A percentile compares a stretch with the other conserved stretches of the same genome.
These are phyloP conservation scores for Meyerozyma athensensis DNA, from an alignment of 1,139 yeast species.

Conservation along the genomic window DNA sequence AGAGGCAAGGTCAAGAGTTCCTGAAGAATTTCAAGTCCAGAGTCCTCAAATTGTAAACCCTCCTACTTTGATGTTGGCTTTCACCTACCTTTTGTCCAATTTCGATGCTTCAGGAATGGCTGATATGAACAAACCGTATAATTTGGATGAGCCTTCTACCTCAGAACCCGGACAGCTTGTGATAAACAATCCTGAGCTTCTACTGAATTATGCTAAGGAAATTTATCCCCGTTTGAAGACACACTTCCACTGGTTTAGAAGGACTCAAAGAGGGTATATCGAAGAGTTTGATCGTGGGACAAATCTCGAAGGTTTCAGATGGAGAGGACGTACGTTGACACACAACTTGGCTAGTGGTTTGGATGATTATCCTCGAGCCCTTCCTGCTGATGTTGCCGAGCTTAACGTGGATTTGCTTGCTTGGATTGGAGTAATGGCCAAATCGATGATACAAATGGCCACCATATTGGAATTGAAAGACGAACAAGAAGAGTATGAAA, in stretches of 20 bases:
- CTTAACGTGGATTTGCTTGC: conserved; percentile 82
- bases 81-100: conserved; percentile 60
- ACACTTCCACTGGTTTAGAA: conserved; percentile 84
- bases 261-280: conserved; percentile 71
- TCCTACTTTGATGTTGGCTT: conserved; percentile 82
- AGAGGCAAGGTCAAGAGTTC: conserved; percentile 87
- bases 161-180: conserved; percentile 42
- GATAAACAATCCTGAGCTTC: conserved; percentile 55
- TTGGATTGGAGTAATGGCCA: conserved; percentile 93
- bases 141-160: conserved; percentile 13
- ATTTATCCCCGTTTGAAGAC: conserved; percentile 72
- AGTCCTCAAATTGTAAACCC: conserved; percentile 93
- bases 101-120: conserved; percentile 17
- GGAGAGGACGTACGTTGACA: conserved; percentile 87
- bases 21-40: conserved; percentile 79
- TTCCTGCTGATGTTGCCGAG: conserved; percentile 81
- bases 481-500: conserved; percentile 50
- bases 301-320: conserved; percentile 66
- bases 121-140: conserved; percentile 20
- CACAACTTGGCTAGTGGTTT: conserved; percentile 92
- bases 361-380: conserved; percentile 91
- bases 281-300: conserved; percentile 68
- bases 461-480: conserved; percentile 51
- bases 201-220: conserved; percentile 54
- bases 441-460: conserved; percentile 75